Evolutionary conservation across 495 filamentous ascomycete genomes (phyloP).

Genomic region (Podospora pseudoanserina): DNA sequence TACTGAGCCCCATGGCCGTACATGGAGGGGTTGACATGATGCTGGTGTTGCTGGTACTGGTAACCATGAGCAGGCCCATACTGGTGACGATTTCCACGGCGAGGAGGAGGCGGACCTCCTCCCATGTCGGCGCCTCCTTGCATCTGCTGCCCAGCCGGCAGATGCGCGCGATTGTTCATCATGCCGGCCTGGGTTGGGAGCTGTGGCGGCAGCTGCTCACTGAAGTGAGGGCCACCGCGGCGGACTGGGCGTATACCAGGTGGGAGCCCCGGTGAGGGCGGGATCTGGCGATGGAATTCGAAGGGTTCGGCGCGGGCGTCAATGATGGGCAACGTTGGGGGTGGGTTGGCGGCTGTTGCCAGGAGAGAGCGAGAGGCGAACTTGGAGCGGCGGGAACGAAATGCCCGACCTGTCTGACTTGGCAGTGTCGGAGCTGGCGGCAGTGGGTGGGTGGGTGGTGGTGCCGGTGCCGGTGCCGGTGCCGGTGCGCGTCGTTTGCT

Average conservation of each 20-base stretch:
- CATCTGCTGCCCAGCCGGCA: slow-evolving; percentile 60
- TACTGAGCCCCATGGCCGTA: slow-evolving; percentile 36
- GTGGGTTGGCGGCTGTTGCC: slow-evolving; percentile 6
- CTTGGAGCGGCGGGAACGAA: background rate
- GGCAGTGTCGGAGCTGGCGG: background rate
- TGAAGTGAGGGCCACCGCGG: slow-evolving; percentile 40
- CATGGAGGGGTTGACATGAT: slow-evolving; percentile 37
- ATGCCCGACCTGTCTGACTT: background rate
- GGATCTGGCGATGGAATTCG: slow-evolving; percentile 8
- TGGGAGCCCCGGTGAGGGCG: slow-evolving; percentile 17
- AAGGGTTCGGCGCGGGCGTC: slow-evolving; percentile 13
- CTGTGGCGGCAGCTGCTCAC: slow-evolving; percentile 49
- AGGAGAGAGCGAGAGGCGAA: background rate
- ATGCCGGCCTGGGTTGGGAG: slow-evolving; percentile 52
- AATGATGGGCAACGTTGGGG: slow-evolving; percentile 8
- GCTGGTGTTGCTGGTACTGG: slow-evolving; percentile 33
- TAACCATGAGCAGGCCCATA: slow-evolving; percentile 29
- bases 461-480: background rate
- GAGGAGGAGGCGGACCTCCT: slow-evolving; percentile 23
- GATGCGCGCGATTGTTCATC: slow-evolving; percentile 59
- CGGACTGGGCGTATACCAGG: slow-evolving; percentile 10
- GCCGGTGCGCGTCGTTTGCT: background rate
- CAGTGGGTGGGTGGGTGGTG: background rate
- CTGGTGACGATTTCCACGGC: slow-evolving; percentile 19
- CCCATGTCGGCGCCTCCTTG: slow-evolving; percentile 46